These are phyloP conservation scores for Ganoderma meredithae DNA, from an alignment of 1,284 basidiomycete species.

Conservation along the genomic window DNA sequence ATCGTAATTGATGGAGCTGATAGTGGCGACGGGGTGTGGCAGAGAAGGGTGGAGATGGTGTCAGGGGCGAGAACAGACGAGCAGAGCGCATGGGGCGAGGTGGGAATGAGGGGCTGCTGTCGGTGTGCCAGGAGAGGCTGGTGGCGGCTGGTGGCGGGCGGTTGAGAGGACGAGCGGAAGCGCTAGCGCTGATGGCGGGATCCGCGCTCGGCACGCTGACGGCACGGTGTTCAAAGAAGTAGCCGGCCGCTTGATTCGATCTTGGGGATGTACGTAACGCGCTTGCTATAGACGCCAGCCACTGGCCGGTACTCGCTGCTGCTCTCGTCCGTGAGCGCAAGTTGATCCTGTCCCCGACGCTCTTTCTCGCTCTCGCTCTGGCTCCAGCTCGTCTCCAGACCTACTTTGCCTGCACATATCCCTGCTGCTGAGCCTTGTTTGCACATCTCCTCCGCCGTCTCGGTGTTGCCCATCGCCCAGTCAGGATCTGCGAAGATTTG, in stretches of 20 bases:
- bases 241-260: background rate
- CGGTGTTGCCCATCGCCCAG: background rate
- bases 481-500: conserved; percentile 5
- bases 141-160: background rate
- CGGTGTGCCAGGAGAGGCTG: background rate
- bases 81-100: background rate
- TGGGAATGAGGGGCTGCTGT: background rate
- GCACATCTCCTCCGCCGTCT: no score
- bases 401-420: background rate
- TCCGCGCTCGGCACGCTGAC: background rate
- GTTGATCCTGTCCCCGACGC: background rate
- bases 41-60: background rate
- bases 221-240: background rate
- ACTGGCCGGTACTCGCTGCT: no score
- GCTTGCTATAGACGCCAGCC: no score
- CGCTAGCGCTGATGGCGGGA: background rate
- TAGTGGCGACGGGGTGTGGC: background rate
- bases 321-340: background rate
- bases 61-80: background rate
- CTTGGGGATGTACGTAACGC: background rate
- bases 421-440: background rate
- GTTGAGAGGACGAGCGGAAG: background rate
- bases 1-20: background rate
- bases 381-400: background rate
- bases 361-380: background rate